These are phyloP conservation scores for Peniophora sp. DNA, from an alignment of 1,284 basidiomycete genomes.

Conservation along the genomic window DNA sequence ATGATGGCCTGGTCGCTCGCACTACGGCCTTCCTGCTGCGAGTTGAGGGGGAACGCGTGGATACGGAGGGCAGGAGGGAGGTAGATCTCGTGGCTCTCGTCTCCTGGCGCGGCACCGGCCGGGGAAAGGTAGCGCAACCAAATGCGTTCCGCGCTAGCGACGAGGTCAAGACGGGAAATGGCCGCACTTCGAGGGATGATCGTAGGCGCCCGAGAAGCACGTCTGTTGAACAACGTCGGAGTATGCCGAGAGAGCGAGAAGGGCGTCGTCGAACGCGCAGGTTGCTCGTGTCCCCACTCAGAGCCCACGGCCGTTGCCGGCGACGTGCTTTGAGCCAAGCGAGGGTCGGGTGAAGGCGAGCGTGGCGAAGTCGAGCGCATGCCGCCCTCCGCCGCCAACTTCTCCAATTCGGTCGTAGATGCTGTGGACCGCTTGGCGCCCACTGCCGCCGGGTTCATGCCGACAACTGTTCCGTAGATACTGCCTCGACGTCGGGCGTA, in stretches of 20 bases:
- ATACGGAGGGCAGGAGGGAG: slow-evolving; percentile 82
- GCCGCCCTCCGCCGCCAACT: slow-evolving; percentile 42
- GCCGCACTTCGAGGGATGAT: slow-evolving; percentile 86
- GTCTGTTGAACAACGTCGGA: slow-evolving; percentile 64
- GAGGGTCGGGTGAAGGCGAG: slow-evolving; percentile 18
- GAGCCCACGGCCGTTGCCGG: slow-evolving; percentile 27
- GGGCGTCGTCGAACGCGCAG: slow-evolving; percentile 65
- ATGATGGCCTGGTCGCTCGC: slow-evolving; percentile 69
- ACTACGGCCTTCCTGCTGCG: slow-evolving; percentile 61
- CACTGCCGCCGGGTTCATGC: slow-evolving; percentile 44
- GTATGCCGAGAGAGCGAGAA: slow-evolving; percentile 70
- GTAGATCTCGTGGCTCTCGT: slow-evolving; percentile 89
- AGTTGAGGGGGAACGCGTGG: slow-evolving; percentile 68
- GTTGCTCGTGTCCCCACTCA: slow-evolving; percentile 31
- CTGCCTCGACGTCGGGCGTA: slow-evolving; percentile 82
- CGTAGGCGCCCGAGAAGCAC: slow-evolving; percentile 76
- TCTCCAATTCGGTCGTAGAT: slow-evolving; percentile 68
- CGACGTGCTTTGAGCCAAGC: slow-evolving; percentile 36
- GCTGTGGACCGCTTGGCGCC: slow-evolving; percentile 67
- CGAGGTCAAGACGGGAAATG: slow-evolving; percentile 84
- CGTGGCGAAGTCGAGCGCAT: slow-evolving; percentile 46
- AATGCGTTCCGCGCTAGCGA: slow-evolving; percentile 92
- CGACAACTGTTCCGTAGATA: slow-evolving; percentile 87
- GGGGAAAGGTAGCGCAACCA: slow-evolving; percentile 84
- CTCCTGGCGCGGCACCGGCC: slow-evolving; percentile 14